These are phyloP conservation scores for Moesziomyces sp. DNA, from an alignment of 1,284 basidiomycete genomes.

Conservation along the genomic window DNA sequence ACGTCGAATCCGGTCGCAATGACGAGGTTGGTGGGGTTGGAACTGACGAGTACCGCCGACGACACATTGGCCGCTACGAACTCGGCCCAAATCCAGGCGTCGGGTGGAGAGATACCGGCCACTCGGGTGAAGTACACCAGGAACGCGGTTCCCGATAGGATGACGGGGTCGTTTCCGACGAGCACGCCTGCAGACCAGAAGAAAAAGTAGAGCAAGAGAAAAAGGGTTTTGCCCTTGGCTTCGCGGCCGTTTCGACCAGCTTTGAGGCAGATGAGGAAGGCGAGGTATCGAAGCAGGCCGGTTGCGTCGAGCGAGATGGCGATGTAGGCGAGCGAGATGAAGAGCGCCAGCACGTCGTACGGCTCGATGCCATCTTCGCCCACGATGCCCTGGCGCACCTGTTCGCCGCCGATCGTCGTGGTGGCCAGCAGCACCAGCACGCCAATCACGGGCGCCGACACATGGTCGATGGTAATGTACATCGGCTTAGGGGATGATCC, in stretches of 20 bases:
- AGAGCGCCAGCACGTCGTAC: slow-evolving; percentile 91
- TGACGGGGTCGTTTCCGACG: slow-evolving; percentile 79
- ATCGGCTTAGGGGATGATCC: slow-evolving; percentile 8
- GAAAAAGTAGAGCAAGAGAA: slow-evolving; percentile 81
- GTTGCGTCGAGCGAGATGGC: slow-evolving; percentile 91
- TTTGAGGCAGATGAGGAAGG: slow-evolving; percentile 67
- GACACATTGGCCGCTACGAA: slow-evolving; percentile 82
- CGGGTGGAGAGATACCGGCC: slow-evolving; percentile 74
- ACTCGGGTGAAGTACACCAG: slow-evolving; percentile 85
- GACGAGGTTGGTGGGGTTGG: slow-evolving; percentile 69
- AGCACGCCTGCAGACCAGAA: slow-evolving; percentile 81
- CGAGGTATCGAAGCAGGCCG: slow-evolving; percentile 85
- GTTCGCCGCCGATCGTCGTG: slow-evolving; percentile 76
- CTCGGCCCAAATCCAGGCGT: slow-evolving; percentile 77
- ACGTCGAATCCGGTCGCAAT: slow-evolving; percentile 65
- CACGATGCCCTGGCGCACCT: slow-evolving; percentile 76
- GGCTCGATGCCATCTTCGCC: slow-evolving; percentile 83
- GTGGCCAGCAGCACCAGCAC: slow-evolving; percentile 82
- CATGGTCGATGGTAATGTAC: slow-evolving; percentile 51
- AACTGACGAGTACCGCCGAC: slow-evolving; percentile 68
- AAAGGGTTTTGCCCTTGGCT: slow-evolving; percentile 73
- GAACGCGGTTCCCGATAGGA: slow-evolving; percentile 79
- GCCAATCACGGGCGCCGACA: slow-evolving; percentile 76
- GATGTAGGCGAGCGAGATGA: slow-evolving; percentile 92
- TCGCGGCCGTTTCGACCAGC: slow-evolving; percentile 46